A percentile compares a stretch with the other conserved stretches of the same genome.
phyloP scores from a whole-genome alignment of 1,139 yeast genomes.

The Yamadazyma kanchanaburiensis region DNA sequence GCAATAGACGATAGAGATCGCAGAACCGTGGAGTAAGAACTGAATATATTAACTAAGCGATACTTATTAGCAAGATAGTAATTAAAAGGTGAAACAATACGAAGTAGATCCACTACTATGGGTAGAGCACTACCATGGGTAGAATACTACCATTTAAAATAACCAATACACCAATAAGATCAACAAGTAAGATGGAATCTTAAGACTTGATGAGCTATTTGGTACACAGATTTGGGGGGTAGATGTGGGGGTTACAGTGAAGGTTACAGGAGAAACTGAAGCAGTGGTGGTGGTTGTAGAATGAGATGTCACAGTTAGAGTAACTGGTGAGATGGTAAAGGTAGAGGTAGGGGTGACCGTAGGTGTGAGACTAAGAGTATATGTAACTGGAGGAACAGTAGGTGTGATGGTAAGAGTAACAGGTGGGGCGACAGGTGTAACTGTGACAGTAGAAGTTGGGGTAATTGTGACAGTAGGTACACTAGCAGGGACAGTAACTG shows the following conservation, averaged over 20 bases:
- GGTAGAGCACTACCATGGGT: too few relatives aligned
- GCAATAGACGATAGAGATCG: too few relatives aligned
- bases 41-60: too few relatives aligned
- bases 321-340: too few relatives aligned
- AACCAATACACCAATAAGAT: neutral
- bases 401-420: neutral
- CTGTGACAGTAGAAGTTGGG: conserved; percentile 1
- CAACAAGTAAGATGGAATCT: neutral
- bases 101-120: neutral
- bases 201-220: neutral
- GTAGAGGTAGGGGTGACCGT: neutral
- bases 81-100: neutral
- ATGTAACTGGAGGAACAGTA: conserved; percentile 1
- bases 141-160: too few relatives aligned
- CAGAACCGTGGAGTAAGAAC: too few relatives aligned
- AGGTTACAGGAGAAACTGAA: neutral
- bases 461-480: conserved; percentile 1
- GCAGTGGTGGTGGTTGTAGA: neutral
- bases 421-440: conserved; percentile 1
- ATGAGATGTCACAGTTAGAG: neutral
- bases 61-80: too few relatives aligned
- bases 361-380: neutral
- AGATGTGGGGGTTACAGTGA: neutral
- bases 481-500: conserved; percentile 1
- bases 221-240: conserved; percentile 1